Base-by-base conservation (phyloP, 2,329 filamentous ascomycete species). In the Onygena corvina region DNA sequence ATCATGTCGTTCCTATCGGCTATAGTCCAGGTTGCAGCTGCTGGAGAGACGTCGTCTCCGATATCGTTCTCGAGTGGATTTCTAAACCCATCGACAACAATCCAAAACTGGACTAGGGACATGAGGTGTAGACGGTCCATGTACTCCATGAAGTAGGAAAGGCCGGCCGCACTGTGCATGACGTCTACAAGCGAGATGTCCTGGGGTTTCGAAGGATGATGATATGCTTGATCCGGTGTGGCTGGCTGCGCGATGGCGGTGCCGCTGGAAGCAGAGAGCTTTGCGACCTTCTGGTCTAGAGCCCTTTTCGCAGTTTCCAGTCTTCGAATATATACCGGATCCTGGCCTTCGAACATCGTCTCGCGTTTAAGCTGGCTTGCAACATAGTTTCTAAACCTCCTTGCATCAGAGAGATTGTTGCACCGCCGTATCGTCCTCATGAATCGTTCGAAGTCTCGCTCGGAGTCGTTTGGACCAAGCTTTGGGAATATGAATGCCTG, bases 81-180 rank as follows among this genome's bases (percentile, higher is more conserved):
- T 35, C 93, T 84, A 58, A 96, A 87, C 0, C 92, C 90, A 67
- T 98, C 92, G 4, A 96, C 92, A 2, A 96, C 92, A 34, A 98
- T 81, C 88, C 90, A 98, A 65, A 96, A 98, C 60, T 98, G 92
- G 4, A 98, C 89, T 42, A 95, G 71, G 11, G 84, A 77, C 83
- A 96, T 90, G 21, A 90, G 73, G 12, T 77, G 76, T 62, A 89
- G 84, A 35, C 92, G 81, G 63, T 98, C 92, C 92, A 98, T 98
- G 61, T 88, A 96, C 63, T 98, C 92, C 92, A 98, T 98, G 69
- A 98, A 96, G 63, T 94, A 98, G 2, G 92, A 96, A 6, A 98
- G 73, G 0, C 87, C 90, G 1, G 90, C 84, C 2, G 92, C 79
- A 64, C 93, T 88, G 57, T 89, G 84, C 51, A 98, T 74, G n/a